These are phyloP conservation scores for Tilletia walkeri DNA, from an alignment of 1,284 basidiomycete species.

Conservation along the genomic window DNA sequence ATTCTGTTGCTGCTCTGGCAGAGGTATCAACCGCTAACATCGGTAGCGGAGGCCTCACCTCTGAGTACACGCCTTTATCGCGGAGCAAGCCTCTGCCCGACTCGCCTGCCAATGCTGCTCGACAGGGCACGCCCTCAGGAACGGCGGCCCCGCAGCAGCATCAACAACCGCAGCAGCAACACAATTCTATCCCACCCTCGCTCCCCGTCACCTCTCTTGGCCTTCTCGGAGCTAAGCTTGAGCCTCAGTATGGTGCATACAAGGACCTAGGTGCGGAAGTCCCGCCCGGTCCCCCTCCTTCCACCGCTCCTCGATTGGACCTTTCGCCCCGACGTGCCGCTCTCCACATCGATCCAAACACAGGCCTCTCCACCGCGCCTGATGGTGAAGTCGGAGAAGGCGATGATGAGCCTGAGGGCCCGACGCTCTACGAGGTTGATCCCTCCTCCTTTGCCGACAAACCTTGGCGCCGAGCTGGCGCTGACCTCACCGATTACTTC, in stretches of 20 bases:
- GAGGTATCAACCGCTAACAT: slow-evolving; percentile 62
- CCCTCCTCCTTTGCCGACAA: slow-evolving; percentile 72
- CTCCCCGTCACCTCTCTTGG: slow-evolving; percentile 14
- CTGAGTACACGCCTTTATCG: slow-evolving; percentile 84
- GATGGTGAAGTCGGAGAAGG: slow-evolving; percentile 53
- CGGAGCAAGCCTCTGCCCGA: slow-evolving; percentile 60
- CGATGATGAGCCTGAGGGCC: slow-evolving; percentile 62
- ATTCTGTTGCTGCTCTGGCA: slow-evolving; percentile 22
- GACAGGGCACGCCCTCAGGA: slow-evolving; percentile 18
- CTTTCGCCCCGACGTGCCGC: slow-evolving; percentile 38
- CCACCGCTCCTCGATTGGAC: slow-evolving; percentile 38
- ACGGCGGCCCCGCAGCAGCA: not conserved
- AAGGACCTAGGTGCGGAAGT: slow-evolving; percentile 1
- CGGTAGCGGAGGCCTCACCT: slow-evolving; percentile 62
- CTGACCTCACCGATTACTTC: slow-evolving; percentile 95
- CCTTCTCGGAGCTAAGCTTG: slow-evolving; percentile 10
- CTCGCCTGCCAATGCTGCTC: slow-evolving; percentile 29
- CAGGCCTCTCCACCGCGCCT: slow-evolving; percentile 48
- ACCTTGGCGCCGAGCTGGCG: slow-evolving; percentile 87
- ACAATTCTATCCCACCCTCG: not conserved
- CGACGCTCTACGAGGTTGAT: slow-evolving; percentile 85
- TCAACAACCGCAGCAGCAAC: too few species aligned
- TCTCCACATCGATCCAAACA: slow-evolving; percentile 49
- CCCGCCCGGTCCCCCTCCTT: slow-evolving; percentile 47
- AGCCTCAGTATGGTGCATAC: slow-evolving; percentile 3